phyloP scores from a whole-genome alignment of 2,329 filamentous ascomycete species.

The Pyricularia grisea region DNA sequence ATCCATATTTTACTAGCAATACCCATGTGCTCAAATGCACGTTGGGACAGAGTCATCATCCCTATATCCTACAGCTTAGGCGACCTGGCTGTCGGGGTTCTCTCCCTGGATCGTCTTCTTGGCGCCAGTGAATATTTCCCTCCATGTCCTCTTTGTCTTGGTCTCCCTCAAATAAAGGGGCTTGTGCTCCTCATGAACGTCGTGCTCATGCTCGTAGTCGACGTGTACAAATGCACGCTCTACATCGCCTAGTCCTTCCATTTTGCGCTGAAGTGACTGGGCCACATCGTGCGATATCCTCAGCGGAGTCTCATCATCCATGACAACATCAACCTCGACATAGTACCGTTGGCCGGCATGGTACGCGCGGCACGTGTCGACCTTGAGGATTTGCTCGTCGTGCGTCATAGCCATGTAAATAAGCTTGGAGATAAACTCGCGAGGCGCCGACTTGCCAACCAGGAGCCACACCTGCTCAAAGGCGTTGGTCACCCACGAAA shows the following conservation, averaged over 20 bases:
- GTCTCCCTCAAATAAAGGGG: conserved; percentile 26
- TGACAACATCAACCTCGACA: conserved; percentile 53
- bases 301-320: conserved; percentile 44
- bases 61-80: neutral
- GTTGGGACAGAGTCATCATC: neutral
- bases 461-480: conserved; percentile 53
- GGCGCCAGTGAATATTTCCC: conserved; percentile 23
- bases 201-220: conserved; percentile 32
- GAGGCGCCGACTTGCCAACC: conserved; percentile 51
- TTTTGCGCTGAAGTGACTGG: conserved; percentile 49
- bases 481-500: conserved; percentile 51
- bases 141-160: conserved; percentile 19
- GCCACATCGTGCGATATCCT: conserved; percentile 51
- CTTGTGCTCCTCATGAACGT: conserved; percentile 31
- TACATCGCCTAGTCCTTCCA: conserved; percentile 37
- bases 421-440: conserved; percentile 44
- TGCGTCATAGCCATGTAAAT: conserved; percentile 47
- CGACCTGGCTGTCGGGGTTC: neutral
- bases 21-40: neutral
- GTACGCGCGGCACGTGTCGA: conserved; percentile 52
- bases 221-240: conserved; percentile 36
- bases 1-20: neutral
- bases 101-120: conserved; percentile 13
- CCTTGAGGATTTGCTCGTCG: conserved; percentile 42
- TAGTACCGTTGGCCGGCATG: conserved; percentile 53